Base-by-base conservation (phyloP, 164 flowering plant species). In the Liriodendron chinense region DNA sequence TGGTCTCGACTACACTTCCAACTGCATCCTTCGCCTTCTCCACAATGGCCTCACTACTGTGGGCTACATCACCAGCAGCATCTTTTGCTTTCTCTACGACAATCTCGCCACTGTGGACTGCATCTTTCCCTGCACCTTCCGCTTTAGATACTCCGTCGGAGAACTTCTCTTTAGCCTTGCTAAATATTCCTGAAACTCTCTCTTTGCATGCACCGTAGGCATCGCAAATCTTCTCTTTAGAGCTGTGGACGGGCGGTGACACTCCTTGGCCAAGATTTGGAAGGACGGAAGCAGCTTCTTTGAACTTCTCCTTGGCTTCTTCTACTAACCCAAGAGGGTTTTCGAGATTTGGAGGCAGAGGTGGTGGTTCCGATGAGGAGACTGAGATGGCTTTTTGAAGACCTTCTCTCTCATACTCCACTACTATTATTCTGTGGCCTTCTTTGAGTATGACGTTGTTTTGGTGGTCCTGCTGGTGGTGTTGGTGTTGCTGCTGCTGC, bases 191-290 rank as follows among this genome's bases (percentile, higher is more conserved):
- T 0, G 87, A 84, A 0, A 89, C 70, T 81, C 74, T 88, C 23
- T 86, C 84, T 80, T 77, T 89, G 78, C 98, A 89, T 59, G 80
- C 84, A 0, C 94, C 97, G 22, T 76, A 79, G 0, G 91, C 90
- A 71, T 90, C 93, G 64, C 95, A 91, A 0, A 88, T 81, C 4
- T 85, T 78, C 81, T 88, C 94, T 61, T 77, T 77, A 1, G 88
- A 70, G 20, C 74, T 63, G 22, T 16, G 74, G 7, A 64, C 63
- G 14, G 76, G 65, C 7, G 28, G 7, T 14, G 77, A 63, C 6
- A 75, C 0, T 8, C 83, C 78, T 70, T 83, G 83, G 13, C 83
- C 83, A 1, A 77, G 26, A 71, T 83, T 78, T 14, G 86, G 84
- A 7, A 83, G 72, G 21, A 65, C 80, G 20, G 78, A 74, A 6